These are phyloP conservation scores for Asclepias syriaca DNA, from an alignment of 257 asterid species.

Conservation along the genomic window DNA sequence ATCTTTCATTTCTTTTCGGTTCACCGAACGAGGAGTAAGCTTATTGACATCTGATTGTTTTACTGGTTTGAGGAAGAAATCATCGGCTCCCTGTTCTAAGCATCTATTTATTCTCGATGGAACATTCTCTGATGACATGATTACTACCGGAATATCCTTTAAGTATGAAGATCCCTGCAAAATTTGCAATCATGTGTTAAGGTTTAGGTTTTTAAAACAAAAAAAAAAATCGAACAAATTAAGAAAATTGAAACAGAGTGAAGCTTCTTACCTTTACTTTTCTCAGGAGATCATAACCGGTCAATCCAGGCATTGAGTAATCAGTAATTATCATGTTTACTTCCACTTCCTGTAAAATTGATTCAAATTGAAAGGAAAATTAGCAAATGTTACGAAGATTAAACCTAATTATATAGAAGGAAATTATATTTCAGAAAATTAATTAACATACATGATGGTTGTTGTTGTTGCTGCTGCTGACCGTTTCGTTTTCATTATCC, in stretches of 20 bases:
- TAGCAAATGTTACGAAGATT: background rate
- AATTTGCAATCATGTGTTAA: too few species aligned
- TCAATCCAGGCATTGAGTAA: slow-evolving; percentile 38
- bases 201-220: too few species aligned
- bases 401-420: background rate
- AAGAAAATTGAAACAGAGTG: background rate
- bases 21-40: slow-evolving; percentile 61
- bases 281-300: slow-evolving; percentile 33
- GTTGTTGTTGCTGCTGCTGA: background rate
- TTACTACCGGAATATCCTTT: slow-evolving; percentile 75
- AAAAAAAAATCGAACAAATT: too few species aligned
- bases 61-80: slow-evolving; percentile 76
- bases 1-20: slow-evolving; percentile 20
- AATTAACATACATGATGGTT: slow-evolving; percentile 22
- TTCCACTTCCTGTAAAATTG: slow-evolving; percentile 19
- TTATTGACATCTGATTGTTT: slow-evolving; percentile 66
- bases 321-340: slow-evolving; percentile 28
- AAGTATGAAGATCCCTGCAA: slow-evolving; percentile 43
- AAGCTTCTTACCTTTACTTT: slow-evolving; percentile 21
- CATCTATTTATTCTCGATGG: slow-evolving; percentile 83
- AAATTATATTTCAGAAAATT: background rate
- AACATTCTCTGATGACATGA: slow-evolving; percentile 89
- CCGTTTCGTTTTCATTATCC: slow-evolving; percentile 13
- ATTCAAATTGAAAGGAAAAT: background rate
- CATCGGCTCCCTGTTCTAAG: slow-evolving; percentile 82